Evolutionary conservation across 495 filamentous ascomycete genomes (phyloP), one percentile per base, ranked within the genome.

Genomic region (Podospora comata): DNA sequence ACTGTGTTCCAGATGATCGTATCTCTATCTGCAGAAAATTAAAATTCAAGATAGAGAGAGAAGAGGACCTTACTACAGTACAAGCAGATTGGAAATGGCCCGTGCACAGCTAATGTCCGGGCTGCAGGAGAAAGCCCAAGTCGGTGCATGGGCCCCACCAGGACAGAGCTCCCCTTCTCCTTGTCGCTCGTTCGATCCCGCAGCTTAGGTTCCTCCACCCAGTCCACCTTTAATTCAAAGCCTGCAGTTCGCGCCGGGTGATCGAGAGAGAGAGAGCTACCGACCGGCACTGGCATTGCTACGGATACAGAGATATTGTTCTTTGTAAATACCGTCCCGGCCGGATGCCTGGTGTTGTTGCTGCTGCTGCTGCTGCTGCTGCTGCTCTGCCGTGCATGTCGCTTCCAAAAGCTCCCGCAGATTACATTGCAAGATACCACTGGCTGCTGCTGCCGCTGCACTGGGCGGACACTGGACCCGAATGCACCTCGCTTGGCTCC

Each of bases 61-160:
- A 23, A 23, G 23, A 23, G 23, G 23, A 23, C 23, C 23, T 23
- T 23, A n/a, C n/a, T n/a, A n/a, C n/a, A n/a, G n/a, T n/a, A 23
- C 23, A 23, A 23, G 26, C 18, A 3, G 34, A 66, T 44, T 20
- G 64, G 55, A n/a, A 30, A 60, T 68, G 67, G 67, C 54, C 68
- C 48, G 68, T 69, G 68, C 68, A 44, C 57, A 3, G n/a, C 64
- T 59, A 62, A 69, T 69, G 67, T 62, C 57, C 27, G 58, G 39
- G 56, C 57, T 69, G 67, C 67, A 69, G 58, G 67, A 62, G 27
- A 55, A 23, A 19, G 20, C 20, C 7, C 65, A 16, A 44, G 55
- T 13, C 15, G 28, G 32, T 60, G n/a, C 28, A 34, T 27, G 23
- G 44, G 20, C 67, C 67, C 57, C 61, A 63, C 62, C 26, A 59